Percentiles rank a stretch among this genome's conserved stretches.
phyloP scores from a whole-genome alignment of 2,329 filamentous ascomycete genomes.

The Phaeosphaeriaceae sp. region DNA sequence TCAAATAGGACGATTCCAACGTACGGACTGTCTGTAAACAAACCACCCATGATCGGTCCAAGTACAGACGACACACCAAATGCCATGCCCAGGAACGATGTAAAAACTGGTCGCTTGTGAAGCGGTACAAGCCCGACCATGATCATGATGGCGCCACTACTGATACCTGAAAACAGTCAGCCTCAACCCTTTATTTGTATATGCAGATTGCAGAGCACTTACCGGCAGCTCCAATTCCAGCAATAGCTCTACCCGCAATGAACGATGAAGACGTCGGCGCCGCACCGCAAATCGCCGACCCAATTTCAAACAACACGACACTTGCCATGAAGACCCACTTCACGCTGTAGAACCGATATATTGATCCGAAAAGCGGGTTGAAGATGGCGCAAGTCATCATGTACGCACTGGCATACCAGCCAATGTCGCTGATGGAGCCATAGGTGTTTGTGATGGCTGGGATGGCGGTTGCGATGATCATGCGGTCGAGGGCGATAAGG shows the following conservation, averaged over 20 bases:
- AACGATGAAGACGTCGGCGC: conserved; percentile 51
- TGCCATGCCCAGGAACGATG: conserved; percentile 54
- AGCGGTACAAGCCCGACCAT: conserved; percentile 52
- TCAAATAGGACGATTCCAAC: too few species aligned
- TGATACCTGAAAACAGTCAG: conserved; percentile 6
- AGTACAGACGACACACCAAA: conserved; percentile 51
- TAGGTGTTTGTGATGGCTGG: conserved; percentile 38
- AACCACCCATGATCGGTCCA: conserved; percentile 38
- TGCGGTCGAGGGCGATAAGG: conserved; percentile 30
- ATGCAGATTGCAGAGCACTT: conserved; percentile 24
- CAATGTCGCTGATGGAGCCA: conserved; percentile 33
- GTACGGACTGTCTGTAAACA: conserved; percentile 47
- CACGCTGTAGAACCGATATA: conserved; percentile 54
- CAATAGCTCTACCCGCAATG: conserved; percentile 57
- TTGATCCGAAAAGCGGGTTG: conserved; percentile 56
- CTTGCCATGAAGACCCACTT: conserved; percentile 48
- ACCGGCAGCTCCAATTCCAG: conserved; percentile 57
- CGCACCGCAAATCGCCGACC: conserved; percentile 50
- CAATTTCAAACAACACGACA: conserved; percentile 54
- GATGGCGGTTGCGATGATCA: conserved; percentile 32
- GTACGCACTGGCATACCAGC: conserved; percentile 47
- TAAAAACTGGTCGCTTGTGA: conserved; percentile 53
- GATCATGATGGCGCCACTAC: conserved; percentile 52
- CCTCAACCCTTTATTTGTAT: neutral
- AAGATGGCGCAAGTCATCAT: conserved; percentile 55